Evolutionary conservation across 2,329 filamentous ascomycete species (phyloP), one percentile per base, ranked within the genome.

Genomic region (Chrysosporium queenslandicum): DNA sequence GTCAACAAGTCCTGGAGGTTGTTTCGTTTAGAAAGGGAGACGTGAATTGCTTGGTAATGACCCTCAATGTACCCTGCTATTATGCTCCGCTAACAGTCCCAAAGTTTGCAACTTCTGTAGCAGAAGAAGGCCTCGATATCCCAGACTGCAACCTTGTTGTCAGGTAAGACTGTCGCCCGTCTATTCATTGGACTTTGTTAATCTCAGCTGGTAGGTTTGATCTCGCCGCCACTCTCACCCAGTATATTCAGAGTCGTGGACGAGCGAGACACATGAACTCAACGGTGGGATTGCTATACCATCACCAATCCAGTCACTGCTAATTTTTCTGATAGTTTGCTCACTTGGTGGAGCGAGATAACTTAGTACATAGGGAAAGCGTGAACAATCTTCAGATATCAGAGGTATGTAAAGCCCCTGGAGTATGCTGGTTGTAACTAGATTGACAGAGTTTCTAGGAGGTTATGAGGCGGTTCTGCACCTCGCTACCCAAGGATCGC

Each of bases 201-300:
- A 46, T 6, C 36, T 47, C 34, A 36, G 2, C 11, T 43, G 1
- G 9, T 42, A 71, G 90, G 1, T 98, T 96, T 61, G 88, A 97
- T 63, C 77, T 94, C 2, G 95, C 89, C 68, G 76, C 78, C 9
- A 96, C 91, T 0, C 82, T 95, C 67, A 97, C 97, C 49, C 87
- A 94, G 63, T 97, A 96, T 64, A 83, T 97, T 18, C 92, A 98
- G 66, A 96, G 90, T 12, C 80, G 88, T 56, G 92, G 92, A 0
- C 80, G 92, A 50, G 92, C 92, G 11, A 79, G 92, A 36, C 85
- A 88, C 61, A 67, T 71, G 0, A 77, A 84, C 51, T 97, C 92
- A 0, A 82, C 79, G 43, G 70, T 69, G 61, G 59, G 29, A 2
- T 11, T 32, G 8, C 11, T 42, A 7, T 27, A 8, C 36, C 2